Evolutionary conservation across 129 eudicot species (phyloP).

Genomic region (Saussurea involucrata): DNA sequence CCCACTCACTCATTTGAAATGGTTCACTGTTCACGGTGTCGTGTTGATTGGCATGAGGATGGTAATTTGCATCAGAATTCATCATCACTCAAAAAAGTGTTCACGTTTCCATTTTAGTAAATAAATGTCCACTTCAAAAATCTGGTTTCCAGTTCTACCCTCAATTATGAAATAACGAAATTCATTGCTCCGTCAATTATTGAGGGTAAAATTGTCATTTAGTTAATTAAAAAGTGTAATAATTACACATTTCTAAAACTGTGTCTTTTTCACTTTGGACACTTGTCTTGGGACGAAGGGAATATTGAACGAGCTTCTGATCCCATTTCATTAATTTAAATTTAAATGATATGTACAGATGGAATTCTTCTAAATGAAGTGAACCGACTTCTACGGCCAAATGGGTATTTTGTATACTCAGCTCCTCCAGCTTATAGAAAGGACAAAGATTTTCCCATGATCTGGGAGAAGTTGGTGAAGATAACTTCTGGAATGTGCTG

Average conservation of each 20-base stretch:
- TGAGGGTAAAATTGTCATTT: background rate
- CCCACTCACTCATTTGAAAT: conserved; percentile 87
- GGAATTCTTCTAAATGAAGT: conserved; percentile 87
- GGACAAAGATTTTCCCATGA: conserved; percentile 89
- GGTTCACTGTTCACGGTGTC: conserved; percentile 99
- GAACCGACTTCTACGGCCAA: conserved; percentile 75
- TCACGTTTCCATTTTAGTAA: background rate
- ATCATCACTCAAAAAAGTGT: background rate
- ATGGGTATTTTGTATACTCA: conserved; percentile 94
- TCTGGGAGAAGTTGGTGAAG: conserved; percentile 83
- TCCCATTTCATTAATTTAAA: background rate
- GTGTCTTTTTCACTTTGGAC: background rate
- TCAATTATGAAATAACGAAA: background rate
- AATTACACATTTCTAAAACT: too few species aligned
- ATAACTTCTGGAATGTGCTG: conserved; percentile 94
- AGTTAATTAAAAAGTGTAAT: background rate
- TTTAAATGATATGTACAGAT: conserved; percentile 38
- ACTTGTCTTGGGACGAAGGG: too few species aligned
- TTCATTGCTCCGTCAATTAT: background rate
- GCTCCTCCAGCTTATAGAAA: conserved; percentile 99
- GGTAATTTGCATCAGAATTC: conserved; percentile 39
- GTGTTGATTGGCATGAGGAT: conserved; percentile 96
- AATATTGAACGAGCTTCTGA: background rate
- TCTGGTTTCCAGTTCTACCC: background rate
- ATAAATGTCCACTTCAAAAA: background rate